Conservation (phyloP, 1,139 yeast species). For the Sugiyamaella paludigena region DNA sequence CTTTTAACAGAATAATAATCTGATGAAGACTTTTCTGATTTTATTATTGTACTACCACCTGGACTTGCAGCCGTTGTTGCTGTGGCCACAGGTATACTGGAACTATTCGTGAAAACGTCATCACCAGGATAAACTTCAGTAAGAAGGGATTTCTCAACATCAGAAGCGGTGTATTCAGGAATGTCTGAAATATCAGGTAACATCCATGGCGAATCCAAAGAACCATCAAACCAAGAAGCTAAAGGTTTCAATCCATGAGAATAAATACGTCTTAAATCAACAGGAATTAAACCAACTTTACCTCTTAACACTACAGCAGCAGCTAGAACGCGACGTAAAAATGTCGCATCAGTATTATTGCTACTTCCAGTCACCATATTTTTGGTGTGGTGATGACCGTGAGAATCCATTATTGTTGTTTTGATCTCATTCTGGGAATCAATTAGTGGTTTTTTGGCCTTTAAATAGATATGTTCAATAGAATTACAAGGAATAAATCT, state of each 20-base stretch:
- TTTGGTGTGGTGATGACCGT: constrained; percentile 9
- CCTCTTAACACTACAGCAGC: constrained; percentile 82
- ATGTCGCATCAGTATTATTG: constrained; percentile 30
- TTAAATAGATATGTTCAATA: constrained; percentile 59
- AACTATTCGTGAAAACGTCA: constrained; percentile 4
- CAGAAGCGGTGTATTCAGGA: constrained; percentile 60
- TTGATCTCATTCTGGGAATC: constrained; percentile 30
- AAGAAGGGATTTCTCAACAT: constrained; percentile 73
- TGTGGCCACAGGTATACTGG: not conserved
- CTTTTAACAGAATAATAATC: constrained; percentile 62
- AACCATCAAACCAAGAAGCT: constrained; percentile 53
- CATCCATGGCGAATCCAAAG: constrained; percentile 57
- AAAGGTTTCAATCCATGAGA: constrained; percentile 64
- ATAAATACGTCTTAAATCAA: constrained; percentile 74
- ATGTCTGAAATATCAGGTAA: constrained; percentile 70
- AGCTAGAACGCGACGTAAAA: constrained; percentile 67
- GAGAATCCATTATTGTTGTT: constrained; percentile 23
- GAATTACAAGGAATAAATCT: constrained; percentile 75
- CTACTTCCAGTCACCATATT: constrained; percentile 31
- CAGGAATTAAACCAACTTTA: constrained; percentile 79
- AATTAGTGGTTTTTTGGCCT: constrained; percentile 4
- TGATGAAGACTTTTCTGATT: constrained; percentile 9
- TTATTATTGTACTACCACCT: not conserved
- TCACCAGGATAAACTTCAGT: constrained; percentile 59
- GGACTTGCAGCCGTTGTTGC: not conserved